phyloP scores from a whole-genome alignment of 75 land plant genomes.

The Picea sitchensis region DNA sequence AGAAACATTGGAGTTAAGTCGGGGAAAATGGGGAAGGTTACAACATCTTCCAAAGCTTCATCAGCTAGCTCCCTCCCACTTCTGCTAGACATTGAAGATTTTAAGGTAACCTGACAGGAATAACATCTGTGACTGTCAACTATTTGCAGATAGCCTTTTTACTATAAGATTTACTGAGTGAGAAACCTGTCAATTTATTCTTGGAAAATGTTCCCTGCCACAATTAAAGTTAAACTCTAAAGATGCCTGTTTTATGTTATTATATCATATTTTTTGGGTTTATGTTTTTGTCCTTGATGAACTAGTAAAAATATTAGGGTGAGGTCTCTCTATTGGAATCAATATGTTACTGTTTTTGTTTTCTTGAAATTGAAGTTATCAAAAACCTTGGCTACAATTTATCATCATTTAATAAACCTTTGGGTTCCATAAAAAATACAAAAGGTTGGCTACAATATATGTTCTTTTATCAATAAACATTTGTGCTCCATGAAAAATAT shows the following conservation, averaged over 20 bases:
- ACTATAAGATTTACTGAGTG: too few relatives aligned
- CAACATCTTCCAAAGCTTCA: constrained; percentile 20
- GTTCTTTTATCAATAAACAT: too few relatives aligned
- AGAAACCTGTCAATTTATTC: too few relatives aligned
- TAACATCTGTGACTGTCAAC: neutral
- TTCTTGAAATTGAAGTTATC: neutral
- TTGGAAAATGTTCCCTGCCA: neutral
- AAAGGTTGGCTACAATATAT: too few relatives aligned
- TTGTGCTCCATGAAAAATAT: neutral
- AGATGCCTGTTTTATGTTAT: neutral
- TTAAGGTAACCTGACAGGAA: constrained; percentile 40
- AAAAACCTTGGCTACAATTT: neutral
- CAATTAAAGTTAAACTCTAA: neutral
- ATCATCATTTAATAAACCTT: too few relatives aligned
- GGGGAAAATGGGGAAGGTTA: constrained; percentile 6
- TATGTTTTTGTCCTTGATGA: neutral
- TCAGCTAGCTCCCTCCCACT: constrained; percentile 54
- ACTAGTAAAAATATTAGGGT: neutral
- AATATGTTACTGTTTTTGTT: neutral
- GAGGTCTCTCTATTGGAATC: neutral
- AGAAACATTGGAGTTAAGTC: constrained; percentile 2
- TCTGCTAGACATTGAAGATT: constrained; percentile 71
- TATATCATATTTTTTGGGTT: neutral
- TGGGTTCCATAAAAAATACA: too few relatives aligned
- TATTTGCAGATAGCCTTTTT: neutral